phyloP scores from a whole-genome alignment of 129 eudicot species.

The carrot (Daucus carota) region DNA sequence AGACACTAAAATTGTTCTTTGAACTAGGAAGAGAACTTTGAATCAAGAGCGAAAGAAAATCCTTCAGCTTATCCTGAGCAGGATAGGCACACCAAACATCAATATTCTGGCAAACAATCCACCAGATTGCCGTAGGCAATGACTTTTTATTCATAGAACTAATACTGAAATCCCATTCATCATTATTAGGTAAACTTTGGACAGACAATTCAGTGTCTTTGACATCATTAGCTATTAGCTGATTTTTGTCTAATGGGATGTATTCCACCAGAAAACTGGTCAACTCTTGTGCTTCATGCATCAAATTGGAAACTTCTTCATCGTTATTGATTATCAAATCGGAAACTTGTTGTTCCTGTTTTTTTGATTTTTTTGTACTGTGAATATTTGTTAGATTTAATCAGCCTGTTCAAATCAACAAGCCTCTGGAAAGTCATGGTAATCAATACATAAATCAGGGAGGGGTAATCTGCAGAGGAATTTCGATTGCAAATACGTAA shows the following conservation, averaged over 20 bases:
- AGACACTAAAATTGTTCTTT: constrained; percentile 12
- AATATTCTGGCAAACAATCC: constrained; percentile 55
- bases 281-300: constrained; percentile 62
- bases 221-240: constrained; percentile 8
- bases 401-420: constrained; percentile 60
- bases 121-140: constrained; percentile 60
- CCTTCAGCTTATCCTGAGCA: constrained; percentile 54
- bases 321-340: too few relatives aligned
- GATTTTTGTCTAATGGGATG: constrained; percentile 30
- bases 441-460: constrained; percentile 53
- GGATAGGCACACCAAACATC: constrained; percentile 82
- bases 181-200: constrained; percentile 16
- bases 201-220: background rate
- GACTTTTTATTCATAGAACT: constrained; percentile 49
- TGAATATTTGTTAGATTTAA: constrained; percentile 48
- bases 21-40: constrained; percentile 34
- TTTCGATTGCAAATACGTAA: constrained; percentile 32
- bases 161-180: constrained; percentile 38
- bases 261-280: constrained; percentile 37
- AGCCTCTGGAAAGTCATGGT: constrained; percentile 74
- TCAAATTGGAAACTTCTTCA: too few relatives aligned
- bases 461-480: constrained; percentile 27
- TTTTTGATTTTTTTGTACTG: constrained; percentile 9
- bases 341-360: constrained; percentile 27
- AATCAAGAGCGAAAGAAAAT: constrained; percentile 52